phyloP scores from a whole-genome alignment of 202 grass and related monocot species.

The Panicum hallii region DNA sequence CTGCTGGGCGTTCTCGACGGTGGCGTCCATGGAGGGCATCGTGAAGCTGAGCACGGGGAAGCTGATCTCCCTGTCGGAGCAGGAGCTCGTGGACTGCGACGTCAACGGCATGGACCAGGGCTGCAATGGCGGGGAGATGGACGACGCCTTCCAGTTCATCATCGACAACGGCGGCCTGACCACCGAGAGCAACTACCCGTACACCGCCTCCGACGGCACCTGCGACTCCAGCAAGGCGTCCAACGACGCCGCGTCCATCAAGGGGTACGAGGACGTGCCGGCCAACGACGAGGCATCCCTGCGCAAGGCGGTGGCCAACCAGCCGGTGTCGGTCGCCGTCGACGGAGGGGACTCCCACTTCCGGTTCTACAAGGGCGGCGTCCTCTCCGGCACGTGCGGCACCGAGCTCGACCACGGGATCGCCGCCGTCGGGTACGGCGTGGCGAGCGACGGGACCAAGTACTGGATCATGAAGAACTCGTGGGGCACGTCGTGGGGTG shows the following conservation, averaged over 20 bases:
- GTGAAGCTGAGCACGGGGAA: conserved; percentile 32
- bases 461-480: conserved; percentile 57
- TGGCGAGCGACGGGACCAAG: conserved; percentile 20
- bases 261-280: conserved; percentile 44
- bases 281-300: conserved; percentile 32
- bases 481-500: conserved; percentile 48
- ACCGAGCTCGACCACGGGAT: conserved; percentile 38
- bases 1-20: conserved; percentile 40
- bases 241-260: conserved; percentile 29
- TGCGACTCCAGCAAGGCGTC: conserved; percentile 13
- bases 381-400: conserved; percentile 27
- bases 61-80: conserved; percentile 34
- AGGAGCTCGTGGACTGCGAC: conserved; percentile 37
- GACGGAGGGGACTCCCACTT: conserved; percentile 27
- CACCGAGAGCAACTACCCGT: conserved; percentile 22
- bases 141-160: conserved; percentile 36
- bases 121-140: conserved; percentile 20
- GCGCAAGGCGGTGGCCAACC: conserved; percentile 29
- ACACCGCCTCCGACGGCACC: background rate
- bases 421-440: conserved; percentile 42
- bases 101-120: conserved; percentile 44
- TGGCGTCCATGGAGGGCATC: conserved; percentile 33
- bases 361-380: conserved; percentile 39
- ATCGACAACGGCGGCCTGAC: conserved; percentile 25
- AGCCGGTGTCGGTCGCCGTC: conserved; percentile 43